Conservation (phyloP, 768 basidiomycete species). For the Fistulinella prunicolor region DNA sequence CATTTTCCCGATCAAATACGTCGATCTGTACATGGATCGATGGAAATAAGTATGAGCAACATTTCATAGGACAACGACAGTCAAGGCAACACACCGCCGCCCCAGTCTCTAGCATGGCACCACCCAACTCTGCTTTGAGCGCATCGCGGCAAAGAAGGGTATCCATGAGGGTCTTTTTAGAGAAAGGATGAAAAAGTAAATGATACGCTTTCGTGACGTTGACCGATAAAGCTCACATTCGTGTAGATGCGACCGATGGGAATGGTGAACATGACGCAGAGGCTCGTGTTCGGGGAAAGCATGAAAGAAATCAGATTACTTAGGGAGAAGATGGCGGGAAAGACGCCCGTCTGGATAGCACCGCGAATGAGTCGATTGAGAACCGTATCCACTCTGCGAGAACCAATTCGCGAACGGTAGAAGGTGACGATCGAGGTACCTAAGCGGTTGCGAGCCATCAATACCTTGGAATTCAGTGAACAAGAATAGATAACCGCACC, state of each 20-base stretch:
- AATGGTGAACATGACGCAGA: conserved; percentile 39
- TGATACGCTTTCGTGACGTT: too few species aligned
- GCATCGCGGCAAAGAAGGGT: conserved; percentile 2
- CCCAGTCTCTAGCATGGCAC: conserved; percentile 43
- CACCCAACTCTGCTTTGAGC: conserved; percentile 42
- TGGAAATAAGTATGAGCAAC: too few species aligned
- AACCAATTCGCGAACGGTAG: conserved; percentile 44
- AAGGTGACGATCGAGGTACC: conserved; percentile 7
- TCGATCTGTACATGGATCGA: not conserved
- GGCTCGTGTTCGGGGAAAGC: conserved; percentile 25
- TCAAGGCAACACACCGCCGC: not conserved
- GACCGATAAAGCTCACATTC: conserved; percentile 42
- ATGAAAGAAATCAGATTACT: conserved; percentile 41
- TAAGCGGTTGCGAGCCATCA: conserved; percentile 1
- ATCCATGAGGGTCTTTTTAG: not conserved
- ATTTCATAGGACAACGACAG: too few species aligned
- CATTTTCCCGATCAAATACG: conserved; percentile 1
- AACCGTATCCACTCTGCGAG: conserved; percentile 48
- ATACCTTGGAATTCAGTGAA: too few species aligned
- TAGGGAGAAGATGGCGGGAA: conserved; percentile 1
- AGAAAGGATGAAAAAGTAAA: too few species aligned
- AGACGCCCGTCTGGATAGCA: conserved; percentile 7
- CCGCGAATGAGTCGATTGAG: conserved; percentile 7
- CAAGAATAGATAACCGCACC: conserved; percentile 23
- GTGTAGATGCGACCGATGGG: conserved; percentile 44